Conservation (phyloP, 2,329 filamentous ascomycete species). For the Pseudocercospora crystallina region DNA sequence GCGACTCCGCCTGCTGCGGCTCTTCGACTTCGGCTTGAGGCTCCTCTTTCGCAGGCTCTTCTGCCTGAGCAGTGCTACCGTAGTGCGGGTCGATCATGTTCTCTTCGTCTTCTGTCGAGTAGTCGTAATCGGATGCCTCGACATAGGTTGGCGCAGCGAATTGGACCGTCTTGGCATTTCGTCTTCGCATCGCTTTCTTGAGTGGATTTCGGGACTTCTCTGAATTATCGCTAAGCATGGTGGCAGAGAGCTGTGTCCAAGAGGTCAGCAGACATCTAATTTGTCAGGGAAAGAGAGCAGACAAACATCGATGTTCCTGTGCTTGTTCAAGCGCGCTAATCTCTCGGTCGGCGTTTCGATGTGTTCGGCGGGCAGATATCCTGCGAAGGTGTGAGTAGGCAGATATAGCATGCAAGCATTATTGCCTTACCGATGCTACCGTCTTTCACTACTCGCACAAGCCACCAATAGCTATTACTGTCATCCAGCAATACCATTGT, state of each 20-base stretch:
- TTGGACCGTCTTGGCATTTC: constrained; percentile 81
- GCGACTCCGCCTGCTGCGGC: constrained; percentile 22
- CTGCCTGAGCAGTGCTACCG: constrained; percentile 20
- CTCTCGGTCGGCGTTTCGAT: constrained; percentile 97
- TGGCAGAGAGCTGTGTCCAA: constrained; percentile 59
- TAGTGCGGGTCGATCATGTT: constrained; percentile 29
- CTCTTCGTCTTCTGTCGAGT: constrained; percentile 69
- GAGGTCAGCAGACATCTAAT: constrained; percentile 28
- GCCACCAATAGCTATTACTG: constrained; percentile 99
- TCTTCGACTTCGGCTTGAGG: constrained; percentile 24
- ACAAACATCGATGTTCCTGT: constrained; percentile 92
- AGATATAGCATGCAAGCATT: neutral
- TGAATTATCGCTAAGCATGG: constrained; percentile 69
- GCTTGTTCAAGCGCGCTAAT: constrained; percentile 90
- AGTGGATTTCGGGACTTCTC: constrained; percentile 81
- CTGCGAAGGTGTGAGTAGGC: constrained; percentile 47
- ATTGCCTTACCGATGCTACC: constrained; percentile 74
- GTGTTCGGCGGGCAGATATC: constrained; percentile 94
- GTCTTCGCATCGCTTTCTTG: constrained; percentile 77
- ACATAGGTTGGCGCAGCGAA: constrained; percentile 85
- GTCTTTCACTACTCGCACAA: constrained; percentile 95
- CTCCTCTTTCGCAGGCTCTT: constrained; percentile 20
- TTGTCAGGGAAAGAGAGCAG: constrained; percentile 2
- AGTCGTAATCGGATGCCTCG: constrained; percentile 83
- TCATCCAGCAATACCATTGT: constrained; percentile 98